These are phyloP conservation scores for Daedalea quercina DNA, from an alignment of 768 basidiomycete species.

Conservation along the genomic window DNA sequence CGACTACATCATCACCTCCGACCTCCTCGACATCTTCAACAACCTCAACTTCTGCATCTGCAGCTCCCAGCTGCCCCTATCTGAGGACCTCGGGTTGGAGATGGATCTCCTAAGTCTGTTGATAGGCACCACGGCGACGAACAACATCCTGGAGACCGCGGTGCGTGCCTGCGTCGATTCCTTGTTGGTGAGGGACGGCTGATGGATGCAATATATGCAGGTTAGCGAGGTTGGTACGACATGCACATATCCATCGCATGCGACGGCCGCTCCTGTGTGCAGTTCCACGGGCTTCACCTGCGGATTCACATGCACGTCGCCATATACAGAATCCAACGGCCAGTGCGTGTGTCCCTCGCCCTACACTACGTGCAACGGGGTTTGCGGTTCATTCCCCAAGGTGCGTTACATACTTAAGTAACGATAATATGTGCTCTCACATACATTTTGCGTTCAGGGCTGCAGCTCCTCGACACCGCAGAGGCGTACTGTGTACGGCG, in stretches of 20 bases:
- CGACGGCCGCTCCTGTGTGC: not conserved
- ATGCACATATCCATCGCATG: not conserved
- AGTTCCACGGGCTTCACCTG: not conserved
- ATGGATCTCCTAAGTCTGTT: not conserved
- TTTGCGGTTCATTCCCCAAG: not conserved
- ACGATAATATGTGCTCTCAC: too few species aligned
- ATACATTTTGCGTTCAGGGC: not conserved
- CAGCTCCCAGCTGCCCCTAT: not conserved
- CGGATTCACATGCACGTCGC: not conserved
- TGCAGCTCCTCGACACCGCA: not conserved
- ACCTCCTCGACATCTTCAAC: not conserved
- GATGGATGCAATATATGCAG: not conserved
- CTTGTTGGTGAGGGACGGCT: not conserved
- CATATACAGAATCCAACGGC: not conserved
- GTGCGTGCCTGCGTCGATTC: not conserved
- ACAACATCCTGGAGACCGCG: not conserved
- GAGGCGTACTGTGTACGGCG: not conserved
- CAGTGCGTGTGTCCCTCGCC: slow-evolving; percentile 3
- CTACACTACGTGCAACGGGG: not conserved
- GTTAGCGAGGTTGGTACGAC: not conserved
- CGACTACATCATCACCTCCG: not conserved
- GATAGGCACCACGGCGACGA: not conserved
- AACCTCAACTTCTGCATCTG: slow-evolving; percentile 1
- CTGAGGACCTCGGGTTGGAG: not conserved
- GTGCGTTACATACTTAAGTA: not conserved